A percentile compares a stretch with the other conserved stretches of the same genome.
phyloP scores from a whole-genome alignment of 768 basidiomycete species.

The Rhodocollybia butyracea region DNA sequence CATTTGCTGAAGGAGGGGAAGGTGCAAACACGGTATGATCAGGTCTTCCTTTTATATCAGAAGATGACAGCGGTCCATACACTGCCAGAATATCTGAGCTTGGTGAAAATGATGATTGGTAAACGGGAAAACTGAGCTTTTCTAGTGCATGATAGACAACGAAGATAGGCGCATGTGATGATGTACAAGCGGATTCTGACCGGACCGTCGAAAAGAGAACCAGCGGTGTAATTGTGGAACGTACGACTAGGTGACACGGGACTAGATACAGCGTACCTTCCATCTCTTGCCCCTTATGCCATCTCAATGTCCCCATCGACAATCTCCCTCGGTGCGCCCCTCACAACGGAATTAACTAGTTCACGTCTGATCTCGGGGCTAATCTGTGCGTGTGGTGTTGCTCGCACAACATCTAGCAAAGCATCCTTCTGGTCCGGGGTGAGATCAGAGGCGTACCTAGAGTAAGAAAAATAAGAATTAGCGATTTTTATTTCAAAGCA shows the following conservation, averaged over 20 bases:
- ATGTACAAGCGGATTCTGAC: not conserved
- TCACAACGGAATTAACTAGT: slow-evolving; percentile 78
- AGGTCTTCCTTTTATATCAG: not conserved
- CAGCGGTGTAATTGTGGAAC: not conserved
- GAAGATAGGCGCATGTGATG: not conserved
- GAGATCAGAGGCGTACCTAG: slow-evolving; percentile 88
- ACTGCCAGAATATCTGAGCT: not conserved
- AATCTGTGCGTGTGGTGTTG: slow-evolving; percentile 84
- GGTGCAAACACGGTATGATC: not conserved
- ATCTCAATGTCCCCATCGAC: slow-evolving; percentile 66
- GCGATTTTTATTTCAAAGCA: not conserved
- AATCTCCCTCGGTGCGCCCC: slow-evolving; percentile 74
- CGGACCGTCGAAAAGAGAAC: not conserved
- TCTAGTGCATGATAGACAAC: not conserved
- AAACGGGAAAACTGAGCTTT: not conserved
- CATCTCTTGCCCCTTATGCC: slow-evolving; percentile 23
- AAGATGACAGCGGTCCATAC: not conserved
- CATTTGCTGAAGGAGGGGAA: not conserved
- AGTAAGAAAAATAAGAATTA: not conserved
- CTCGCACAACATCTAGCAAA: slow-evolving; percentile 87
- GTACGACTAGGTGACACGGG: not conserved
- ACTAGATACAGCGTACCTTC: not conserved
- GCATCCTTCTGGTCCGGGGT: slow-evolving; percentile 98
- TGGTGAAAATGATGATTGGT: slow-evolving; percentile 1
- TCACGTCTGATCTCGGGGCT: slow-evolving; percentile 88